Conservation (phyloP, 2,329 filamentous ascomycete species). For the Dactylellina haptotyla region DNA sequence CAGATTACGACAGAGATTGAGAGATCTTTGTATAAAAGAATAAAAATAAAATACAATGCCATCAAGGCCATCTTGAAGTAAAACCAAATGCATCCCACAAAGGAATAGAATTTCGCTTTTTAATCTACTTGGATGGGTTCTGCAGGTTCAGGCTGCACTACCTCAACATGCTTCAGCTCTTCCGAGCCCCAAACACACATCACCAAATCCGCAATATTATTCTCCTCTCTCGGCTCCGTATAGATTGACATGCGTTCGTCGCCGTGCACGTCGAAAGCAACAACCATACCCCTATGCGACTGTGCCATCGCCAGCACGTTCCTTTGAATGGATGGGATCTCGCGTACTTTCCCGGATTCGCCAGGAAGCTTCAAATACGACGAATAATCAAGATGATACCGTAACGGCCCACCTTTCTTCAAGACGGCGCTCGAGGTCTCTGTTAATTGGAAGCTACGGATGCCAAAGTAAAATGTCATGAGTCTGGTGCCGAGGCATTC, state of each 20-base stretch:
- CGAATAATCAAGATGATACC: constrained; percentile 50
- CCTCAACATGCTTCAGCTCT: constrained; percentile 17
- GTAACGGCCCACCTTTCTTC: constrained; percentile 27
- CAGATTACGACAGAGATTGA: neutral
- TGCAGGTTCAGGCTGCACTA: too few relatives aligned
- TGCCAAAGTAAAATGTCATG: constrained; percentile 50
- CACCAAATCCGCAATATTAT: constrained; percentile 49
- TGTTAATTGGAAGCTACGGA: constrained; percentile 49
- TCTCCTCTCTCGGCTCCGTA: constrained; percentile 43
- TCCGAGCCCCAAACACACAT: constrained; percentile 53
- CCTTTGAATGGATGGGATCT: constrained; percentile 46
- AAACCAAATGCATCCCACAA: neutral
- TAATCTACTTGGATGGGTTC: neutral
- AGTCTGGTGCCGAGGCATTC: constrained; percentile 46
- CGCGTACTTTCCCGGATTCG: neutral
- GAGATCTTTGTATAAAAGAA: constrained; percentile 4
- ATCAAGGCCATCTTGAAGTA: neutral
- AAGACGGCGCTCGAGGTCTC: constrained; percentile 44
- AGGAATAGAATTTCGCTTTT: neutral
- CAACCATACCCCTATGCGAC: constrained; percentile 41
- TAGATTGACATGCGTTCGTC: constrained; percentile 54
- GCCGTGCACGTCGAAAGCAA: constrained; percentile 36
- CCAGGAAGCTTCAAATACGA: constrained; percentile 24
- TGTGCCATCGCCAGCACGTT: constrained; percentile 41
- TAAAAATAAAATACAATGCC: neutral